Evolutionary conservation across 352 stramenopile species (phyloP).

Genomic region (Pythium myriotylum): DNA sequence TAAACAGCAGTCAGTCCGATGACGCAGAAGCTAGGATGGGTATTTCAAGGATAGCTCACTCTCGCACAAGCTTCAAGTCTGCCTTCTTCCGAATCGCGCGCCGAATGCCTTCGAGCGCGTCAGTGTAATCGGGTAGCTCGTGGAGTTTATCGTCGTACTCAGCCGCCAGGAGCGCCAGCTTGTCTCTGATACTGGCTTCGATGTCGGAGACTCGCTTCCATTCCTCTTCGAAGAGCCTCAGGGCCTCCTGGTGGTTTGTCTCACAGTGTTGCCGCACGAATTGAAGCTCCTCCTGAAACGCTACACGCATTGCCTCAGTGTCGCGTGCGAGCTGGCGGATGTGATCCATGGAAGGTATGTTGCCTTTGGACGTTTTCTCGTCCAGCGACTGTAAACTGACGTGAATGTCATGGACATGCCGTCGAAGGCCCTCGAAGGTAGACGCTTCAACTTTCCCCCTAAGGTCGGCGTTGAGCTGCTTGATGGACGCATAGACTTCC

Average conservation of each 20-base stretch:
- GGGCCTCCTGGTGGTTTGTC: constrained; percentile 32
- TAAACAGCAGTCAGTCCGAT: constrained; percentile 23
- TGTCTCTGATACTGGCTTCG: constrained; percentile 20
- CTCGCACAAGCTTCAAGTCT: constrained; percentile 63
- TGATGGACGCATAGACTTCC: constrained; percentile 65
- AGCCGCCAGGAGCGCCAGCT: constrained; percentile 30
- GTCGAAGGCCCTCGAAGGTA: constrained; percentile 48
- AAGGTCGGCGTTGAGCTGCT: constrained; percentile 60
- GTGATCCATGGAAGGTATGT: constrained; percentile 45
- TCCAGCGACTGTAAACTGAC: constrained; percentile 52
- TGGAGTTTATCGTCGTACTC: constrained; percentile 50
- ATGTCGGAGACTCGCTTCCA: constrained; percentile 21
- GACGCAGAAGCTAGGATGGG: no score
- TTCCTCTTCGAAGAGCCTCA: constrained; percentile 36
- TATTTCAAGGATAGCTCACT: constrained; percentile 51
- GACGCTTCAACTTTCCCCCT: constrained; percentile 52
- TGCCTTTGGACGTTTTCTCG: constrained; percentile 38
- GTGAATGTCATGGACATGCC: constrained; percentile 58
- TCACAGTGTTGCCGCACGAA: constrained; percentile 36
- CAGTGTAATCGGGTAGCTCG: constrained; percentile 43
- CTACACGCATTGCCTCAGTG: constrained; percentile 33
- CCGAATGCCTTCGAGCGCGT: constrained; percentile 47
- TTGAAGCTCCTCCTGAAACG: constrained; percentile 42
- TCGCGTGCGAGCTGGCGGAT: constrained; percentile 45
- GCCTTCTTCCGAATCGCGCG: constrained; percentile 54